Percentiles rank a stretch among this genome's conserved stretches.
phyloP scores from a whole-genome alignment of 148 eudicot species.

The Rhododendron mucronatum region DNA sequence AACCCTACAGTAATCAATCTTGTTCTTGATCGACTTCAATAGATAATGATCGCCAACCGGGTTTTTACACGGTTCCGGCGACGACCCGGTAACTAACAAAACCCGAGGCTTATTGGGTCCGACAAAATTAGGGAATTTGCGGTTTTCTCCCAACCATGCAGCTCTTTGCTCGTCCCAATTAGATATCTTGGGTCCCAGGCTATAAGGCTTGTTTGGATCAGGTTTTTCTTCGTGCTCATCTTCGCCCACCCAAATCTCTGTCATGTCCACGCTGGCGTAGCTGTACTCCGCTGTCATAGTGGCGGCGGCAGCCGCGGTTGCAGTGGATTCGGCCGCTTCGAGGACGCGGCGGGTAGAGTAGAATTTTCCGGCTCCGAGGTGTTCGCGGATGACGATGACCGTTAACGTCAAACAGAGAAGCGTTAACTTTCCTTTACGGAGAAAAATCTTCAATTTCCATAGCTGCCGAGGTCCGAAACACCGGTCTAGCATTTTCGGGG shows the following conservation, averaged over 20 bases:
- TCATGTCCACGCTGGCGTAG: conserved; percentile 55
- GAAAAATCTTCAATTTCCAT: conserved; percentile 36
- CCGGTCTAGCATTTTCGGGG: conserved; percentile 25
- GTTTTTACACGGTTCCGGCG: conserved; percentile 73
- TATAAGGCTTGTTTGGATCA: conserved; percentile 34
- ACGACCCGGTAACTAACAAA: conserved; percentile 60
- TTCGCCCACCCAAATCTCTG: conserved; percentile 41
- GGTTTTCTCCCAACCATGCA: conserved; percentile 48
- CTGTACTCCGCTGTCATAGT: conserved; percentile 23
- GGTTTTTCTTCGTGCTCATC: conserved; percentile 27
- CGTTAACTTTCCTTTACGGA: conserved; percentile 55
- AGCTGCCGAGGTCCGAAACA: conserved; percentile 32
- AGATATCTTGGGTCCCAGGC: conserved; percentile 74
- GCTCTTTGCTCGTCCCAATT: conserved; percentile 63
- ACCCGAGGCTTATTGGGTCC: conserved; percentile 59
- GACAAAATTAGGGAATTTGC: conserved; percentile 42
- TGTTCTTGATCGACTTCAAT: conserved; percentile 68
- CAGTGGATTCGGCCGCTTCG: conserved; percentile 25
- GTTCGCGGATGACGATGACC: conserved; percentile 53
- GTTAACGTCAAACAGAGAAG: conserved; percentile 52
- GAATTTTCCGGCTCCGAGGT: conserved; percentile 64
- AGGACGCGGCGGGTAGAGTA: conserved; percentile 39
- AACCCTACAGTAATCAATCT: conserved; percentile 80
- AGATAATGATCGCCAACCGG: conserved; percentile 75
- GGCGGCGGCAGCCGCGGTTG: background rate